Conservation (phyloP, 495 filamentous ascomycete species). For the Xylaria bambusicola region DNA sequence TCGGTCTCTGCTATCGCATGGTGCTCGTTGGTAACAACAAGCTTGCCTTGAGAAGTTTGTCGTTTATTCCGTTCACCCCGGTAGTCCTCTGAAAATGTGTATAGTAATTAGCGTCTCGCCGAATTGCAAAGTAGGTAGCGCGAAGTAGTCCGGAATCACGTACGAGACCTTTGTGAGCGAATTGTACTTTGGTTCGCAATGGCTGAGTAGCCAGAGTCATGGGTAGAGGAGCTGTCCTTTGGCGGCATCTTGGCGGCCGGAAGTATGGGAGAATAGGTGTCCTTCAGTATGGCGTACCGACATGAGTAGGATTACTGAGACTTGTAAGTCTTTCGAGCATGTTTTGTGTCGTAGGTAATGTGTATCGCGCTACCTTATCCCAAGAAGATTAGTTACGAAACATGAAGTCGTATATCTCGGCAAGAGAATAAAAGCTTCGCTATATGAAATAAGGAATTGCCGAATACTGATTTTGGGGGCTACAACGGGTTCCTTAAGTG, state of each 20-base stretch:
- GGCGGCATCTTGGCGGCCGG: constrained; percentile 7
- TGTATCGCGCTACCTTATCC: no score
- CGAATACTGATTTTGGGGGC: no score
- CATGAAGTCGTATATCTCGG: no score
- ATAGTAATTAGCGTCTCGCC: neutral
- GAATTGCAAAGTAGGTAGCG: neutral
- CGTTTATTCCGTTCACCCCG: neutral
- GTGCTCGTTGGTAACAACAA: constrained; percentile 3
- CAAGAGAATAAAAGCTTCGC: no score
- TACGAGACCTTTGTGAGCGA: constrained; percentile 8
- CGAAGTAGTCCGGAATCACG: neutral
- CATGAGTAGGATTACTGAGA: no score
- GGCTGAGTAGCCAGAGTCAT: neutral
- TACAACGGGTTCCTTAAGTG: no score
- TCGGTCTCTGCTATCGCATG: no score
- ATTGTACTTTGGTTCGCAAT: neutral
- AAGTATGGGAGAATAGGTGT: neutral
- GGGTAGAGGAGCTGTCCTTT: neutral
- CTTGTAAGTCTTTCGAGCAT: no score
- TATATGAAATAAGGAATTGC: no score
- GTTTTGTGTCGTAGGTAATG: no score
- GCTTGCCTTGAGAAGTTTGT: neutral
- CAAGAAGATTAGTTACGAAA: no score
- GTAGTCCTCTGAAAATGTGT: constrained; percentile 5
- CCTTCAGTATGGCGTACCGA: no score